Conservation (phyloP, 345 rosid species). For the Aquilaria sinensis region DNA sequence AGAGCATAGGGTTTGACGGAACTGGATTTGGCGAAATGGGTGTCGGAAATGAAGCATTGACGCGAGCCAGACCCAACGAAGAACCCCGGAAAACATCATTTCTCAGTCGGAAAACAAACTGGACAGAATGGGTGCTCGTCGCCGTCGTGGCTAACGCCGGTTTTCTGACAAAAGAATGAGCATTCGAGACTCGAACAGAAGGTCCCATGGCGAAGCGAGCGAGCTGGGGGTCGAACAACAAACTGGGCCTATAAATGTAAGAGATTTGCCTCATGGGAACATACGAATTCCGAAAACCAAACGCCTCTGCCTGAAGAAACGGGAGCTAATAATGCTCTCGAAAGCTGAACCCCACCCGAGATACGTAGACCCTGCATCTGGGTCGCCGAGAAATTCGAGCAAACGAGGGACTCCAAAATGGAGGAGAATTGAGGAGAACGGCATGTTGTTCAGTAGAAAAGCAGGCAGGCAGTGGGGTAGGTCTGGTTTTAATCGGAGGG, state of each 20-base stretch:
- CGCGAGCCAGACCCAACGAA: constrained; percentile 15
- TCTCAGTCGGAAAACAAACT: constrained; percentile 4
- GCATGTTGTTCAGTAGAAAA: too few species aligned
- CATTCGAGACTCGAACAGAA: constrained; percentile 24
- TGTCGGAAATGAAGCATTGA: constrained; percentile 16
- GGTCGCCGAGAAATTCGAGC: too few species aligned
- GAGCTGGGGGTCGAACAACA: background rate
- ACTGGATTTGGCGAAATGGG: constrained; percentile 19
- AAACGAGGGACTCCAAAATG: too few species aligned
- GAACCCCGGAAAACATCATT: constrained; percentile 13
- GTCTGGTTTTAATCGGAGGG: too few species aligned
- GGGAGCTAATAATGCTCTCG: too few species aligned
- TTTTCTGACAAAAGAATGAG: constrained; percentile 18
- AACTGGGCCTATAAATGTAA: background rate
- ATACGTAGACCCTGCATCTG: too few species aligned
- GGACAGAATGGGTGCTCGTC: constrained; percentile 10
- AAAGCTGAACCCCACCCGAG: too few species aligned
- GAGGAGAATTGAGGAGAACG: too few species aligned
- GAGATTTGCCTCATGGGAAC: too few species aligned
- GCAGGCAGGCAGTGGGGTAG: too few species aligned
- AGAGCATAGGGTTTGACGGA: constrained; percentile 21
- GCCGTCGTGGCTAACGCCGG: background rate
- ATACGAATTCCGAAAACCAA: too few species aligned
- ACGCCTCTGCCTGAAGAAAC: too few species aligned
- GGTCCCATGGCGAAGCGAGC: constrained; percentile 46